Conservation (phyloP, 78 protist genomes). For the Anaeramoeba ignava region DNA sequence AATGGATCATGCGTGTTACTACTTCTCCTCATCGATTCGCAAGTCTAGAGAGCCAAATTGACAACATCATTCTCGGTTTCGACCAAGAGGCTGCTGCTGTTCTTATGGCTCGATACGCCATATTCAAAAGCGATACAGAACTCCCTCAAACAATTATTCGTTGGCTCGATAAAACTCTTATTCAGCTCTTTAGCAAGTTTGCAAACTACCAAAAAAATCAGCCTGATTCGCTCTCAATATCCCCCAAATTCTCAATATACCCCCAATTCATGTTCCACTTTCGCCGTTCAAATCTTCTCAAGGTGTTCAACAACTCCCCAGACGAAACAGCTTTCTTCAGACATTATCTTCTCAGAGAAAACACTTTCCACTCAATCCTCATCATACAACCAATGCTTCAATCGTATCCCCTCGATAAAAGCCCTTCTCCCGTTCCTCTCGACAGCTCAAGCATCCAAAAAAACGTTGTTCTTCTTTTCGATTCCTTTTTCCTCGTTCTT, state of each 20-base stretch:
- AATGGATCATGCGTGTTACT: constrained; percentile 77
- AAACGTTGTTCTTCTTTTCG: constrained; percentile 77
- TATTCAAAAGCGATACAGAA: constrained; percentile 62
- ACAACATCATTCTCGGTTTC: constrained; percentile 20
- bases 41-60: not conserved
- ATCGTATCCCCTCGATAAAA: constrained; percentile 41
- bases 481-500: constrained; percentile 86
- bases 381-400: constrained; percentile 92
- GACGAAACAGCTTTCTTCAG: constrained; percentile 87
- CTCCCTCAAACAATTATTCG: constrained; percentile 77
- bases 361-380: constrained; percentile 46
- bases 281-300: constrained; percentile 73
- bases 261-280: constrained; percentile 96
- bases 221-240: constrained; percentile 53
- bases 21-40: constrained; percentile 45
- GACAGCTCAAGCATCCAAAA: not conserved
- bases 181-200: constrained; percentile 38
- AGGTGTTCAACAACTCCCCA: constrained; percentile 80
- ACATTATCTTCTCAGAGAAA: constrained; percentile 28
- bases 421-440: not conserved
- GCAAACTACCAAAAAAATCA: constrained; percentile 34
- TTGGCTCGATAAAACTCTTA: constrained; percentile 92
- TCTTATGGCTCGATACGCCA: constrained; percentile 88
- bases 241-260: constrained; percentile 55
- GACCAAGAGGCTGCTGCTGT: constrained; percentile 88